A percentile compares a stretch with the other conserved stretches of the same genome.
Conservation (phyloP, 116 monocot species). For the Trichopus zeylanicus region DNA sequence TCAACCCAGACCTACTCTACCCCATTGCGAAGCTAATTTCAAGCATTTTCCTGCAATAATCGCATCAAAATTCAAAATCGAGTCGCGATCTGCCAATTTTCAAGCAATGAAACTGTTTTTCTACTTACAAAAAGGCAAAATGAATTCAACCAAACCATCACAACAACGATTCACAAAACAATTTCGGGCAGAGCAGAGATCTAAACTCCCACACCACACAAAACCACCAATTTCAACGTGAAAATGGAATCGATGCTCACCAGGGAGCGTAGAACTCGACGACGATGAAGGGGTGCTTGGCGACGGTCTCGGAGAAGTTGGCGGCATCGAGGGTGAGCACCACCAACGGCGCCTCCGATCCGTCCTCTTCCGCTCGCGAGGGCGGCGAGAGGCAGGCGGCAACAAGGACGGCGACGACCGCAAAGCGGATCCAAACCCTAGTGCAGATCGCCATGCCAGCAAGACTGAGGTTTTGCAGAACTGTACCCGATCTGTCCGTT, state of each 20-base stretch:
- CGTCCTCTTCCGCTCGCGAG: slow-evolving; percentile 13
- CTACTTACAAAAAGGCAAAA: neutral
- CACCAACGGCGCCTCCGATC: slow-evolving; percentile 12
- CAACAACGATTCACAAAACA: too few species aligned
- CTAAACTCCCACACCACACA: neutral
- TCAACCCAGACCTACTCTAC: too few species aligned
- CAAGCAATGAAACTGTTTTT: neutral
- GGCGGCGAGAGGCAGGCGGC: slow-evolving; percentile 5
- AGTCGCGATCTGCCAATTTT: neutral
- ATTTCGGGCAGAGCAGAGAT: neutral
- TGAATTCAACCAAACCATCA: too few species aligned
- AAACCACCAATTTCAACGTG: neutral
- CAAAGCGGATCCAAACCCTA: slow-evolving; percentile 34
- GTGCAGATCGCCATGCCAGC: neutral
- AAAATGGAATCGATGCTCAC: slow-evolving; percentile 17
- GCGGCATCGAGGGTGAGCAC: slow-evolving; percentile 85
- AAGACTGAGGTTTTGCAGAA: too few species aligned
- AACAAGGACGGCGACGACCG: slow-evolving; percentile 15
- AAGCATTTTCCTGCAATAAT: neutral
- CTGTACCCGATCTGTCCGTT: too few species aligned
- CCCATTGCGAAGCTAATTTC: neutral
- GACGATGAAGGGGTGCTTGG: slow-evolving; percentile 73
- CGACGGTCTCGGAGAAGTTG: slow-evolving; percentile 62
- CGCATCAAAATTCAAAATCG: neutral
- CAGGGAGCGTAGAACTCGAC: slow-evolving; percentile 99